Base-by-base conservation (phyloP, 805 yeast genomes). In the Kregervanrija fluxuum region DNA sequence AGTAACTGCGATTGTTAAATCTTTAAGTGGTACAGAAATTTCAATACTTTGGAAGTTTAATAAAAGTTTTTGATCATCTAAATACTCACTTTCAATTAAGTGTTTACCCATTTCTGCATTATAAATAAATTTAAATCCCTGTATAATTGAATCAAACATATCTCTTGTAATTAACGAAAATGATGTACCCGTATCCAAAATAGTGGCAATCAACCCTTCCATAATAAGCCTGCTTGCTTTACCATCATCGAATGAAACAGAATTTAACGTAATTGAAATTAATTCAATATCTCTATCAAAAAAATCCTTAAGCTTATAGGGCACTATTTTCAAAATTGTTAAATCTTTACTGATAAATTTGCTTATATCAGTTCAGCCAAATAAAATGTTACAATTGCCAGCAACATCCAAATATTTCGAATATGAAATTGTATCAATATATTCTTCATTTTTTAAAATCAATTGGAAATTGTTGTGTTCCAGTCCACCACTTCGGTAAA, bases 101-200 rank as follows among this genome's bases (percentile, higher is more conserved):
- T 42, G 43, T 3, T 35, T 35, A 30, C 33, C 38, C 10, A 16
- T 16, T 14, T 33, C 33, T 9, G 14, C 12, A 15, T 30, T 28
- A 11, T 36, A 30, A 8, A 35, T 31, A 17, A 46, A 43, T 13
- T 30, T 11, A 33, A 30, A 40, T 10, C 15, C 15, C 3, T 33
- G 12, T 11, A 33, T 22, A 17, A 46, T 37, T 12, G 35, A 16
- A 8, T 33, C 22, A 30, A 30, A 13, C 14, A 46, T 16, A 30
- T 33, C 33, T 17, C 15, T 15, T 8, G 41, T 38, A 10, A 46
- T 17, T 15, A 33, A 40, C 3, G 44, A 36, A 16, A 11, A 11
- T n/a, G 43, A 15, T 10, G 37, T 22, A 16, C 47, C 47, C 4
- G 49, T 38, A 36, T 46, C 49, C 14, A 46, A 33, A 6, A 40